Conservation (phyloP, 2,329 filamentous ascomycete species). For the Calonectria pseudoreteaudii region DNA sequence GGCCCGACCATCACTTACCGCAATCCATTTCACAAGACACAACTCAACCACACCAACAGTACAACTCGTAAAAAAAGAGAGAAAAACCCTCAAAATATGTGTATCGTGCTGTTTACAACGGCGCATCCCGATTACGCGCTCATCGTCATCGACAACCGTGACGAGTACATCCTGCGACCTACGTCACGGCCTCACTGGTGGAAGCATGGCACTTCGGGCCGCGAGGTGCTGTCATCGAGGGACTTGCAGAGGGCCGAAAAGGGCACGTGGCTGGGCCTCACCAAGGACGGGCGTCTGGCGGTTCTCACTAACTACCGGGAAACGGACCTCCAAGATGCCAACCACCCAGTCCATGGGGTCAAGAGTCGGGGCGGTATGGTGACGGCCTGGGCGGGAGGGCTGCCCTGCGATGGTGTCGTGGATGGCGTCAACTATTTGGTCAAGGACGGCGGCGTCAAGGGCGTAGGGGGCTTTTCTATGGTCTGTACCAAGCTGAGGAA, state of each 20-base stretch:
- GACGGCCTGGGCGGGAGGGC: conserved; percentile 69
- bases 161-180: conserved; percentile 76
- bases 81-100: conserved; percentile 64
- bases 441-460: conserved; percentile 64
- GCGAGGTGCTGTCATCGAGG: conserved; percentile 67
- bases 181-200: conserved; percentile 75
- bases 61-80: conserved; percentile 12
- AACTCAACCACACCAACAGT: conserved; percentile 16
- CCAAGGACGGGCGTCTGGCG: conserved; percentile 68
- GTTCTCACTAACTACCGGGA: conserved; percentile 77
- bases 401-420: conserved; percentile 59
- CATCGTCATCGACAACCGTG: conserved; percentile 82
- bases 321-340: conserved; percentile 59
- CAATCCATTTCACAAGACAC: conserved; percentile 25
- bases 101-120: conserved; percentile 81
- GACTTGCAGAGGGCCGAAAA: conserved; percentile 72
- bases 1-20: conserved; percentile 21
- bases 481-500: conserved; percentile 70
- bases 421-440: conserved; percentile 66
- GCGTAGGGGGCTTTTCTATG: conserved; percentile 75
- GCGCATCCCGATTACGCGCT: conserved; percentile 80
- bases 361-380: conserved; percentile 74
- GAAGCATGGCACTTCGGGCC: conserved; percentile 57
- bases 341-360: conserved; percentile 64
- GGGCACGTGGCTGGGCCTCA: conserved; percentile 76